Evolutionary conservation across 352 stramenopile genomes (phyloP), one percentile per base, ranked within the genome.

Genomic region (Phytophthora pistaciae): DNA sequence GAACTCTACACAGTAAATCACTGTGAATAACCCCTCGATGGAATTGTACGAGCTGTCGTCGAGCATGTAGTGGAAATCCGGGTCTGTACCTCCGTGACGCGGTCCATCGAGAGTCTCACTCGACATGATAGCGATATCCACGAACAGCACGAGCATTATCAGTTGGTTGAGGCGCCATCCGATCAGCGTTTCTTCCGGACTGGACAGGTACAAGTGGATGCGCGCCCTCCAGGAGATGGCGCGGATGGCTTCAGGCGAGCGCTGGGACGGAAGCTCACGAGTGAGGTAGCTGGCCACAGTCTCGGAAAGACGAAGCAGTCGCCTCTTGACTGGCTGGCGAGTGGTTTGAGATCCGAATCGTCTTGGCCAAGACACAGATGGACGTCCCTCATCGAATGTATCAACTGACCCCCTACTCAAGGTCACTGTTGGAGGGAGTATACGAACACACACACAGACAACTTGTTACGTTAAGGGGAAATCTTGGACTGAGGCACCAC

Each of bases 1-100:
- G 21, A 90, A 88, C 13, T 91, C 83, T 1, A 78, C 2, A 4
- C 72, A 20, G 52, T 87, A 91, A 16, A 87, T 18, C 0, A 70
- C 29, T 3, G 80, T 80, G 59, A 85, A 85, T 0, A 66, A 21
- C 1, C 36, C 38, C 16, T 87, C 80, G 2, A 63, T 70, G 1
- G 23, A 21, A 0, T 63, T n/a, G 59, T 14, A 62, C 56, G 1
- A 46, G 3, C 44, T 52, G 11, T 79, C 59, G 16, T 21, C 44
- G 0, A 77, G 81, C 7, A 91, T 56, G 21, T 79, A 84, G 14
- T 60, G 16, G 33, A 84, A 91, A 5, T 21, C 71, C 16, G 83
- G 83, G n/a, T 82, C 67, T 1, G 72, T 62, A 0, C 74, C 65
- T 2, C 40, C 68, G 29, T 78, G 79, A 20, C 74, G 78, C 11